phyloP scores from a whole-genome alignment of 768 basidiomycete species.

The Leucosporidium scottii region DNA sequence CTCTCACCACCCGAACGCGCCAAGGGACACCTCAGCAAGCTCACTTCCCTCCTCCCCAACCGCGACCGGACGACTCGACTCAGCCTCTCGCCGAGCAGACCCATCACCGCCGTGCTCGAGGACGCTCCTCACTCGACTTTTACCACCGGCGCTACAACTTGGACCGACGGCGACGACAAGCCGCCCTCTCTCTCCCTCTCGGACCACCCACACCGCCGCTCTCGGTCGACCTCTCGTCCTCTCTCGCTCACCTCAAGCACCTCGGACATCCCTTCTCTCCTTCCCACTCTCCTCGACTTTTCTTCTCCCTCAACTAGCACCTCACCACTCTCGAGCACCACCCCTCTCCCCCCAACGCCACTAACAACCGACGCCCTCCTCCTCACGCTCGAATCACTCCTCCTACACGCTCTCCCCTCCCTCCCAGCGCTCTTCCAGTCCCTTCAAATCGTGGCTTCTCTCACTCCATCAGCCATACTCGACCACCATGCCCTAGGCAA shows the following conservation, averaged over 20 bases:
- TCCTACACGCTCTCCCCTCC: not conserved
- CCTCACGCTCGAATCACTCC: not conserved
- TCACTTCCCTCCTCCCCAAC: not conserved
- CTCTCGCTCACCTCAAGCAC: not conserved
- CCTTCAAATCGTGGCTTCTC: not conserved
- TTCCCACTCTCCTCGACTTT: not conserved
- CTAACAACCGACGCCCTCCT: constrained; percentile 1
- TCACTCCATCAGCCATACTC: not conserved
- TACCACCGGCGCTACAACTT: no score
- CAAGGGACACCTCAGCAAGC: not conserved
- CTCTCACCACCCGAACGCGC: not conserved
- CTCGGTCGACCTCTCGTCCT: not conserved
- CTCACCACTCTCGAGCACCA: not conserved
- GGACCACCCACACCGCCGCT: no score
- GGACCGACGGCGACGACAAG: no score
- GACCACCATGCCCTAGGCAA: not conserved
- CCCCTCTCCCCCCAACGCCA: not conserved
- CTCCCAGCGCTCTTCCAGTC: not conserved
- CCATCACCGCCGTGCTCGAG: not conserved
- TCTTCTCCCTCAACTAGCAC: not conserved
- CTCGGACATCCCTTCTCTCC: not conserved
- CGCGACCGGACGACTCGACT: not conserved
- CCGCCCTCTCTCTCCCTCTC: no score
- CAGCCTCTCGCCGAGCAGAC: not conserved
- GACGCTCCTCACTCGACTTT: not conserved